Evolutionary conservation across 1,284 basidiomycete species (phyloP).

Genomic region (Rhodotorula glutinis): DNA sequence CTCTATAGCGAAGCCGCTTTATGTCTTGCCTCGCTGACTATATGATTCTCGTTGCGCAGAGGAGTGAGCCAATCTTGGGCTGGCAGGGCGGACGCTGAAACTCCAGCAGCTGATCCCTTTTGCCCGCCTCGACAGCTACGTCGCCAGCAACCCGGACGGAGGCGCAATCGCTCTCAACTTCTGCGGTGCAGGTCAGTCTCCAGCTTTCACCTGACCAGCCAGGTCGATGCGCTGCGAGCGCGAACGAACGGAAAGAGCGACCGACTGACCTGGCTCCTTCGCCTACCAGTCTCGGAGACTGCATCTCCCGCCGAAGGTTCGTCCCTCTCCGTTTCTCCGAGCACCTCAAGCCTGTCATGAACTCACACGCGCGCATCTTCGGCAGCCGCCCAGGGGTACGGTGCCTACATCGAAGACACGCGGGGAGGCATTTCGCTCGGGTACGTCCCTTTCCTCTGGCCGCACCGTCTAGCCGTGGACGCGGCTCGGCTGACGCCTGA

Average conservation of each 20-base stretch:
- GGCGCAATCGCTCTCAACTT: constrained; percentile 24
- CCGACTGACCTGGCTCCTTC: too few relatives aligned
- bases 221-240: too few relatives aligned
- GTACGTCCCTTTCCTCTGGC: constrained; percentile 4
- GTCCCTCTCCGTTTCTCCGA: background rate
- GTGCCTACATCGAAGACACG: constrained; percentile 59
- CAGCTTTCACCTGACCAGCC: too few relatives aligned
- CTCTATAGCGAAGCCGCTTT: too few relatives aligned
- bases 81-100: too few relatives aligned
- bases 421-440: constrained; percentile 70
- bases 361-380: constrained; percentile 53
- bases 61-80: constrained; percentile 11
- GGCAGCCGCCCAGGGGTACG: constrained; percentile 56
- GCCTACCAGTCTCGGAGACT: constrained; percentile 56
- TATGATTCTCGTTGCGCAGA: background rate
- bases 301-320: constrained; percentile 52
- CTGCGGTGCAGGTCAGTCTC: constrained; percentile 21
- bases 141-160: constrained; percentile 24
- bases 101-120: too few relatives aligned
- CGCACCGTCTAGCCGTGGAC: background rate
- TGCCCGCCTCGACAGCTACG: constrained; percentile 8
- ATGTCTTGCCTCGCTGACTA: background rate
- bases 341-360: accelerated
- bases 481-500: background rate
- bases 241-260: too few relatives aligned